A percentile compares a stretch with the other conserved stretches of the same genome.
Conservation (phyloP, 441 rosid genomes). For the Bruguiera hainesii region DNA sequence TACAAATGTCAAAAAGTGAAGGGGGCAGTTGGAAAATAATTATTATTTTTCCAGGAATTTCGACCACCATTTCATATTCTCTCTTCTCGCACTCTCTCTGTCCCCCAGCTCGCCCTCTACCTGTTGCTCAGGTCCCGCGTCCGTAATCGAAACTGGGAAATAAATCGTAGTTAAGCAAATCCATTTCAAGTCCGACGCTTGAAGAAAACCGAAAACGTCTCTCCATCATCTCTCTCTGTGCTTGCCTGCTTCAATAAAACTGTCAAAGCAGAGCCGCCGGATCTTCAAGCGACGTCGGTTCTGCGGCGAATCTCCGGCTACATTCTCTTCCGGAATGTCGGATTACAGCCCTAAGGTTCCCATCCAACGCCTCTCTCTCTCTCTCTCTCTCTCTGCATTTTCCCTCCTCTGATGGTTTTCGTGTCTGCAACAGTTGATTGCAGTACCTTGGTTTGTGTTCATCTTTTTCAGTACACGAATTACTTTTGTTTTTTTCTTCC, state of each 20-base stretch:
- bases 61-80: too few species aligned
- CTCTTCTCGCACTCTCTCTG: constrained; percentile 2
- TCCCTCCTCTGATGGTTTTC: not conserved
- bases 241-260: constrained; percentile 8
- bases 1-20: too few species aligned
- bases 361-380: not conserved
- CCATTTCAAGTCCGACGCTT: constrained; percentile 33
- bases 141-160: constrained; percentile 30
- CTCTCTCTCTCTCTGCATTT: constrained; percentile 21
- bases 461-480: too few species aligned
- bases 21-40: too few species aligned
- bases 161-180: constrained; percentile 27
- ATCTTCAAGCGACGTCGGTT: constrained; percentile 11
- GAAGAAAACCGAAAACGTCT: not conserved
- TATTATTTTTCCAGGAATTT: too few species aligned
- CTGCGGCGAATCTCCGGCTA: constrained; percentile 24
- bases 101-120: not conserved
- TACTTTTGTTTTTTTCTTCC: too few species aligned
- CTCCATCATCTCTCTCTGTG: constrained; percentile 2
- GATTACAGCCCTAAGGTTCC: constrained; percentile 32
- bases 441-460: too few species aligned
- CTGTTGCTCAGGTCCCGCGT: too few species aligned
- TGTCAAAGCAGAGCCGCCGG: not conserved
- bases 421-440: too few species aligned
- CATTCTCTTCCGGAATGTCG: constrained; percentile 34